phyloP scores from a whole-genome alignment of 768 basidiomycete genomes.

The Nidularia sp. region DNA sequence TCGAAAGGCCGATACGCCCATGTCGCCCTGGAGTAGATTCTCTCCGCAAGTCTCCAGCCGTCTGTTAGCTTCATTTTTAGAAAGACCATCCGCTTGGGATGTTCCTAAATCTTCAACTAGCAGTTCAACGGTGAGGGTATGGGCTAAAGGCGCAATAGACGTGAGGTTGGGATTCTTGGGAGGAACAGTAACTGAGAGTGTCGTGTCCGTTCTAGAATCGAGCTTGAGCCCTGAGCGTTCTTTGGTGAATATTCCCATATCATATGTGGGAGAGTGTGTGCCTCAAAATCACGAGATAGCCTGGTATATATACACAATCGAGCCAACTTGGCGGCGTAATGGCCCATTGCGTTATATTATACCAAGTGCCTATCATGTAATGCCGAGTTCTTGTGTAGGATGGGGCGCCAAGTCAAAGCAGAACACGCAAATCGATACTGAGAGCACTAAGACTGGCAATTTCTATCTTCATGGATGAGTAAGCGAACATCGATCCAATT shows the following conservation, averaged over 20 bases:
- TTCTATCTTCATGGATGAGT: background rate
- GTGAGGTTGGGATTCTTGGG: slow-evolving; percentile 24
- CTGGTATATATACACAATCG: background rate
- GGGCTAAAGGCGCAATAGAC: slow-evolving; percentile 23
- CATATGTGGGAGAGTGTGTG: background rate
- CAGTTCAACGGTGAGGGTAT: slow-evolving; percentile 22
- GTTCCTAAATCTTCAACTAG: slow-evolving; percentile 26
- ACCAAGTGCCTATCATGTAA: background rate
- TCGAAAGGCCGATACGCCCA: slow-evolving; percentile 26
- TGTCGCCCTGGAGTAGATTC: slow-evolving; percentile 27
- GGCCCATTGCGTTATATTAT: background rate
- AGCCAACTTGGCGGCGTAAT: background rate
- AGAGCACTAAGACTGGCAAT: background rate
- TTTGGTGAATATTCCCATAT: background rate
- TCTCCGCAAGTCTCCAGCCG: slow-evolving; percentile 26
- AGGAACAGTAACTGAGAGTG: slow-evolving; percentile 25
- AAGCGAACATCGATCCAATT: background rate
- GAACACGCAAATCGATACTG: background rate
- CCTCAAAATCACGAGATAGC: background rate
- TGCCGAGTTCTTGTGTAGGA: background rate
- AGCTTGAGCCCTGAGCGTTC: slow-evolving; percentile 13
- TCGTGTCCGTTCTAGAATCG: slow-evolving; percentile 24
- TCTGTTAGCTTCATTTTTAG: slow-evolving; percentile 27
- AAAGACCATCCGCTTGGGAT: slow-evolving; percentile 26
- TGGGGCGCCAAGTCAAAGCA: background rate